phyloP scores from a whole-genome alignment of 352 stramenopile species.

The Plasmopara viticola region DNA sequence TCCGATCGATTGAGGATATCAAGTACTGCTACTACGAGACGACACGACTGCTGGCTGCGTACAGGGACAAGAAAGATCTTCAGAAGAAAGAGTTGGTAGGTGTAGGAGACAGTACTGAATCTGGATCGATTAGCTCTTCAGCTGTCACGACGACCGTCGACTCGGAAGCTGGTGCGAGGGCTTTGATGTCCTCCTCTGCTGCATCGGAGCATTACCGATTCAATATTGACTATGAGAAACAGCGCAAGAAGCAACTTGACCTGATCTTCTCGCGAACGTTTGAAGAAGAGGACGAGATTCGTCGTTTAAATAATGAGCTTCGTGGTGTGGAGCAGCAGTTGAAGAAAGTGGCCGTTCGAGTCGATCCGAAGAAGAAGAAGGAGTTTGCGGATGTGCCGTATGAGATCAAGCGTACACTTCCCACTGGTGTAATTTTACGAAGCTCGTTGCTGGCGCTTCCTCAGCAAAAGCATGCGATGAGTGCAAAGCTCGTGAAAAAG shows the following conservation, averaged over 20 bases:
- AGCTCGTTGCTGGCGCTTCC: conserved; percentile 47
- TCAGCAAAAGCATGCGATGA: conserved; percentile 44
- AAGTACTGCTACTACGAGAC: conserved; percentile 73
- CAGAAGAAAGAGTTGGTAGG: background rate
- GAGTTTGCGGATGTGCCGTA: conserved; percentile 55
- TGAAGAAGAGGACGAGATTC: conserved; percentile 64
- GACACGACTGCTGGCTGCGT: conserved; percentile 37
- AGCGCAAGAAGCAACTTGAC: conserved; percentile 66
- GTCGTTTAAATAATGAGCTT: conserved; percentile 49
- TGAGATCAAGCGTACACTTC: conserved; percentile 45
- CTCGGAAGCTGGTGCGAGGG: conserved; percentile 3
- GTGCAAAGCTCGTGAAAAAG: conserved; percentile 61
- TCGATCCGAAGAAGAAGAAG: conserved; percentile 70
- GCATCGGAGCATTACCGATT: conserved; percentile 39
- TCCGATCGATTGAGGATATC: conserved; percentile 53
- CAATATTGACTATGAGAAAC: conserved; percentile 63
- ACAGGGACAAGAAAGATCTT: conserved; percentile 16
- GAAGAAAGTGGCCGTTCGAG: conserved; percentile 55
- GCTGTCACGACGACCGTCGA: conserved; percentile 2
- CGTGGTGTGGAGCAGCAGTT: conserved; percentile 54
- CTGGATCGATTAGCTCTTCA: background rate
- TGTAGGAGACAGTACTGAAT: conserved; percentile 1
- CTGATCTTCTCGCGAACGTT: conserved; percentile 50
- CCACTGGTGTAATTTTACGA: conserved; percentile 50
- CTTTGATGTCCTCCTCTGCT: conserved; percentile 5